Evolutionary conservation across 495 filamentous ascomycete genomes (phyloP).

Genomic region (Arthonia radiata): DNA sequence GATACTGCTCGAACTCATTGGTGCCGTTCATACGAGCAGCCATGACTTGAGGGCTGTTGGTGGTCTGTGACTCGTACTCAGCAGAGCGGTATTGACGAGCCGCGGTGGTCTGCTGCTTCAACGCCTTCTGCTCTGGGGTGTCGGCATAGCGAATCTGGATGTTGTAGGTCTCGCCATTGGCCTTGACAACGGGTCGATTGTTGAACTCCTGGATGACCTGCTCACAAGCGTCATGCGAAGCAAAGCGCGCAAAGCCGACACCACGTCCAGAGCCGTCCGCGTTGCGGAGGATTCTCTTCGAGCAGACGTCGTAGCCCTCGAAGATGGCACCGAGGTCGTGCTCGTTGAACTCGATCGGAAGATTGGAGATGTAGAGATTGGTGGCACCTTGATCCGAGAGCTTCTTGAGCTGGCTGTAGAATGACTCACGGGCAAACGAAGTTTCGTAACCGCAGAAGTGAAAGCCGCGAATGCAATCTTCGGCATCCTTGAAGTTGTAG

Average conservation of each 20-base stretch:
- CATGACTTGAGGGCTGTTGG: constrained; percentile 12
- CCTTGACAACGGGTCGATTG: constrained; percentile 29
- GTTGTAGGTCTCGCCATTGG: constrained; percentile 45
- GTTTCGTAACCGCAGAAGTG: constrained; percentile 85
- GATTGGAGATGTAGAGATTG: constrained; percentile 91
- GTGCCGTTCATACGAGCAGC: constrained; percentile 13
- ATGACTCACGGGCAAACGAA: constrained; percentile 85
- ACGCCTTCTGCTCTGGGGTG: constrained; percentile 79
- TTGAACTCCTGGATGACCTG: constrained; percentile 65
- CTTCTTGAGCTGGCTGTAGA: constrained; percentile 85
- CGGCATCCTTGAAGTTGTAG: constrained; percentile 60
- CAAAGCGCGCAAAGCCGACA: constrained; percentile 91
- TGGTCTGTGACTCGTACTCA: constrained; percentile 73
- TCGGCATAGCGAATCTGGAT: constrained; percentile 93
- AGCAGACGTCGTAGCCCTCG: constrained; percentile 57
- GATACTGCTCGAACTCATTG: constrained; percentile 11
- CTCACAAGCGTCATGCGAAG: constrained; percentile 66
- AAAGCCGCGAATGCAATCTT: constrained; percentile 91
- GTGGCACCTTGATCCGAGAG: constrained; percentile 67
- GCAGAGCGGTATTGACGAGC: constrained; percentile 80
- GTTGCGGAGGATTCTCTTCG: constrained; percentile 81
- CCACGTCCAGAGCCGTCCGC: constrained; percentile 75
- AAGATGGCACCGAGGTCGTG: constrained; percentile 63
- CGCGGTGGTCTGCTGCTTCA: constrained; percentile 84
- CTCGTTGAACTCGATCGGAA: constrained; percentile 75